Percentiles rank a stretch among this genome's conserved stretches.
phyloP scores from a whole-genome alignment of 495 filamentous ascomycete genomes.

The Hypomontagnella monticulosa region DNA sequence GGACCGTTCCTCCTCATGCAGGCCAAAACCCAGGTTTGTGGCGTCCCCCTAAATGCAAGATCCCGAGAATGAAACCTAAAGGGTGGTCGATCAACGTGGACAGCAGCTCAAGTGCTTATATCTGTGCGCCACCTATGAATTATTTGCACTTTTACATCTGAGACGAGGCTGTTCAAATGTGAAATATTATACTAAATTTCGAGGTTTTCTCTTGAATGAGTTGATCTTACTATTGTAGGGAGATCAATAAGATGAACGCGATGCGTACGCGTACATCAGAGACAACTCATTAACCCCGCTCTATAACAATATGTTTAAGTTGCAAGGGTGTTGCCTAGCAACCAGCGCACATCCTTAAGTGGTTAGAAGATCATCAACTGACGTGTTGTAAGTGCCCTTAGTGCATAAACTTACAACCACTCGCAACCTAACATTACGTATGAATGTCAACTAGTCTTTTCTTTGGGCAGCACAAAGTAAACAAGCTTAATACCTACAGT shows the following conservation, averaged over 20 bases:
- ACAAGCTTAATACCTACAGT: too few species aligned
- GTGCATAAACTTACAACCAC: neutral
- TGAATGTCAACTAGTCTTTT: too few species aligned
- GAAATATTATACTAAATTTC: too few species aligned
- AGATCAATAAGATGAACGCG: neutral
- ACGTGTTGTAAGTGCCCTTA: neutral
- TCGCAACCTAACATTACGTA: too few species aligned
- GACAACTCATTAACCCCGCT: slow-evolving; percentile 35
- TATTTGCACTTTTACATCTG: too few species aligned
- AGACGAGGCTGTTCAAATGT: too few species aligned
- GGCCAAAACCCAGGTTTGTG: slow-evolving; percentile 26
- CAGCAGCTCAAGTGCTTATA: neutral
- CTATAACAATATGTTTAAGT: slow-evolving; percentile 6
- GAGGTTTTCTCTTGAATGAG: too few species aligned
- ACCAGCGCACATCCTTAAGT: slow-evolving; percentile 21
- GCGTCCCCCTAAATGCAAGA: slow-evolving; percentile 34
- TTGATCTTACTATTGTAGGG: neutral
- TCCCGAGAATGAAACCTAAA: slow-evolving; percentile 34
- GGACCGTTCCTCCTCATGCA: slow-evolving; percentile 37
- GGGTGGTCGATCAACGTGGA: neutral
- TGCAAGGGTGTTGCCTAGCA: slow-evolving; percentile 35
- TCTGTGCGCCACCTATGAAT: neutral
- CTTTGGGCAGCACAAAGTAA: too few species aligned
- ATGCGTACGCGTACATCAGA: neutral
- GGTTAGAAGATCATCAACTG: slow-evolving; percentile 3